These are phyloP conservation scores for Sporothrix variecibatus DNA, from an alignment of 2,329 filamentous ascomycete species.

Conservation along the genomic window DNA sequence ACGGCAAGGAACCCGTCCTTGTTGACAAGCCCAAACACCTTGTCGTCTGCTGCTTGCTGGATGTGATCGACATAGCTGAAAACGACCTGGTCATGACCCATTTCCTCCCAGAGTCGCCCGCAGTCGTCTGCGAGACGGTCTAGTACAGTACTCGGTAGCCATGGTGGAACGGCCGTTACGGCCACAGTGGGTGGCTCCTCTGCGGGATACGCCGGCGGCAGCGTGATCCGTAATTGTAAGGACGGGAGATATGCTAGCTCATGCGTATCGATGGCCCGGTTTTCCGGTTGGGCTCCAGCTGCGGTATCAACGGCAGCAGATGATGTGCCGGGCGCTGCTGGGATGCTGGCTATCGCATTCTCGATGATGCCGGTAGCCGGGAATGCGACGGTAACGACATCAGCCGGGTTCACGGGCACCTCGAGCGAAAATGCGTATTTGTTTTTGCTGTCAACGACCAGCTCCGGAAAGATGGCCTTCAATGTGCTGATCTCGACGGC, in stretches of 20 bases:
- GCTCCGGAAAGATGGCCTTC: conserved; percentile 67
- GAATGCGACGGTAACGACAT: conserved; percentile 59
- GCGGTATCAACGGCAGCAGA: conserved; percentile 23
- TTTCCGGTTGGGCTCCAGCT: neutral
- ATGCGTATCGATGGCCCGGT: conserved; percentile 46
- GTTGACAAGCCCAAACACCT: conserved; percentile 60
- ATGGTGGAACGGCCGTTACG: conserved; percentile 57
- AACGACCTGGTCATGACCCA: conserved; percentile 59
- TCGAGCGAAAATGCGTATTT: conserved; percentile 57
- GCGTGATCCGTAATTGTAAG: conserved; percentile 53
- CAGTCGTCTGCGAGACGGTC: conserved; percentile 54
- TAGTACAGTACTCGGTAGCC: conserved; percentile 56
- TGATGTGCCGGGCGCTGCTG: conserved; percentile 27
- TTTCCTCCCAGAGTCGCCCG: conserved; percentile 61
- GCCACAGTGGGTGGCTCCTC: conserved; percentile 51
- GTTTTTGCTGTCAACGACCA: conserved; percentile 48
- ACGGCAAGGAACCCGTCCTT: conserved; percentile 53
- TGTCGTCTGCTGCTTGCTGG: conserved; percentile 58
- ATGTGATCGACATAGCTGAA: conserved; percentile 66
- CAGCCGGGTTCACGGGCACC: conserved; percentile 57
- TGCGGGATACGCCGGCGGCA: conserved; percentile 62
- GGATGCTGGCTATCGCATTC: neutral
- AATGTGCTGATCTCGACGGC: conserved; percentile 62
- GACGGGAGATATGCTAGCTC: conserved; percentile 60
- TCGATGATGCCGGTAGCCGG: conserved; percentile 48